Evolutionary conservation across 2,329 filamentous ascomycete genomes (phyloP).

Genomic region (Amauroascus verrucosus): DNA sequence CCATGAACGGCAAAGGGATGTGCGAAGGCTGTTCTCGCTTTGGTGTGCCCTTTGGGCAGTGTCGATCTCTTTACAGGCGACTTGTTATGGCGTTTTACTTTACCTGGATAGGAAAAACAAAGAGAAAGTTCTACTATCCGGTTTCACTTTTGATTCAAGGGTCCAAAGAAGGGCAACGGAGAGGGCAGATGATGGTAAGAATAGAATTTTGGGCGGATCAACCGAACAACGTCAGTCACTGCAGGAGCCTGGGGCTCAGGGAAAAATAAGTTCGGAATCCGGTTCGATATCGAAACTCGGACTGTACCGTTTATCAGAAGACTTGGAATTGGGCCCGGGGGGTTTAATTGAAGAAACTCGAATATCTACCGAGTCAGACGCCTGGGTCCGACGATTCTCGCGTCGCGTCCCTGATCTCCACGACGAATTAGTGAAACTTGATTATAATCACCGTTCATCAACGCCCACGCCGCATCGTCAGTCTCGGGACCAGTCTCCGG

Average conservation of each 20-base stretch:
- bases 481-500: conserved; percentile 6
- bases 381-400: conserved; percentile 4
- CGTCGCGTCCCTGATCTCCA: conserved; percentile 7
- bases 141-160: not conserved
- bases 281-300: not conserved
- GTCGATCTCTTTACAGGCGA: not conserved
- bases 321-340: not conserved
- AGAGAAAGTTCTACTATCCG: not conserved
- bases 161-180: not conserved
- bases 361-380: not conserved
- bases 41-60: conserved; percentile 11
- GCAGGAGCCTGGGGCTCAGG: not conserved
- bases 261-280: not conserved
- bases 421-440: conserved; percentile 7
- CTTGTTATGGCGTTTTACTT: conserved; percentile 2
- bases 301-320: not conserved
- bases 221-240: not conserved
- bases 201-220: not conserved
- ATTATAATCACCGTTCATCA: not conserved
- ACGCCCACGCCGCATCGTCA: not conserved
- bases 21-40: not conserved
- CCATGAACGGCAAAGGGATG: not conserved
- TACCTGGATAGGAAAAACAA: not conserved
- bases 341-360: not conserved
- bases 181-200: not conserved